Percentiles rank a stretch among this genome's conserved stretches.
Evolutionary conservation across 345 rosid species (phyloP).

Genomic region (Linum tenue): DNA sequence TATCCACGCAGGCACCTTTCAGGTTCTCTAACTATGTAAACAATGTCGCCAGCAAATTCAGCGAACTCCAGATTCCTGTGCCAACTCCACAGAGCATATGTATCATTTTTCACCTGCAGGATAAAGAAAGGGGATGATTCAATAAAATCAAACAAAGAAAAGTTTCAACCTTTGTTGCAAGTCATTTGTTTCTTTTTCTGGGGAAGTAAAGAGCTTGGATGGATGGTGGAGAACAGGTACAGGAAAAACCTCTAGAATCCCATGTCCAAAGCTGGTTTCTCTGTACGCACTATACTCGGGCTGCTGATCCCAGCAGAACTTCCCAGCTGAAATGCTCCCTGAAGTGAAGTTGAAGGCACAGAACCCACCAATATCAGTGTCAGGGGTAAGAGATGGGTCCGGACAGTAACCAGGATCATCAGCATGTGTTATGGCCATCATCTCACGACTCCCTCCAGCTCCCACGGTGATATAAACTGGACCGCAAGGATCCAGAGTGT

Average conservation of each 20-base stretch:
- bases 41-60: constrained; percentile 50
- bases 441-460: constrained; percentile 68
- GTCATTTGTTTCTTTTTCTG: too few species aligned
- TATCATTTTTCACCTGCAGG: constrained; percentile 67
- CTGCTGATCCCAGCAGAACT: constrained; percentile 84
- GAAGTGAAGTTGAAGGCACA: constrained; percentile 76
- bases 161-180: background rate
- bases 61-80: constrained; percentile 63
- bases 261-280: constrained; percentile 95
- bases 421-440: constrained; percentile 51
- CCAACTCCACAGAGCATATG: constrained; percentile 92
- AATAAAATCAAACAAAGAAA: background rate
- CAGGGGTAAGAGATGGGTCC: constrained; percentile 47
- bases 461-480: constrained; percentile 68
- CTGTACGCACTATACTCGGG: constrained; percentile 89
- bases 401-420: constrained; percentile 88
- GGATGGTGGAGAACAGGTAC: background rate
- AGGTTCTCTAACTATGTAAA: constrained; percentile 79
- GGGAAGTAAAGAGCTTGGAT: background rate
- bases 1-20: constrained; percentile 33
- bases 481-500: constrained; percentile 72
- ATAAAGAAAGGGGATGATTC: too few species aligned
- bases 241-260: constrained; percentile 69
- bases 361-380: constrained; percentile 42
- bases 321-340: constrained; percentile 45